These are phyloP conservation scores for Chenopodium formosanum DNA, from an alignment of 148 eudicot genomes.

Conservation along the genomic window DNA sequence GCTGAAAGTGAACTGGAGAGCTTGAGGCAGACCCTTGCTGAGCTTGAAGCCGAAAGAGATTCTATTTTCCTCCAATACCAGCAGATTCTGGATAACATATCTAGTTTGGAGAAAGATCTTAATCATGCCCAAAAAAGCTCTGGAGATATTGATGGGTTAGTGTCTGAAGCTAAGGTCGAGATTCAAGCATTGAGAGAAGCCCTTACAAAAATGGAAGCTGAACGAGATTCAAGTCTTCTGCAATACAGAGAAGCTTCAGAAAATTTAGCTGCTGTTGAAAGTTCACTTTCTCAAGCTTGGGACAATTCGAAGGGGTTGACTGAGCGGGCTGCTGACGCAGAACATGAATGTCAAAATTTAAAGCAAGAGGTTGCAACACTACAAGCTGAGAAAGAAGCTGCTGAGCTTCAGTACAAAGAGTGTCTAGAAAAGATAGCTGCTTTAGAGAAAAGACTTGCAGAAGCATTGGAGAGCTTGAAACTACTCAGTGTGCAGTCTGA, in stretches of 20 bases:
- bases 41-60: constrained; percentile 61
- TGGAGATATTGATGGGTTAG: constrained; percentile 41
- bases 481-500: constrained; percentile 44
- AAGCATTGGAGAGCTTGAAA: constrained; percentile 42
- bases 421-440: constrained; percentile 52
- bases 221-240: constrained; percentile 50
- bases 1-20: constrained; percentile 57
- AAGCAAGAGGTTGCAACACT: constrained; percentile 53
- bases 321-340: constrained; percentile 43
- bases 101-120: constrained; percentile 57
- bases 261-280: constrained; percentile 54
- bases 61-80: constrained; percentile 49
- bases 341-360: constrained; percentile 45
- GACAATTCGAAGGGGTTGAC: constrained; percentile 42
- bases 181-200: constrained; percentile 57
- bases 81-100: constrained; percentile 55
- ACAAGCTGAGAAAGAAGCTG: constrained; percentile 53
- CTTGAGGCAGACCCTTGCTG: constrained; percentile 52
- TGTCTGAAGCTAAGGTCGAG: constrained; percentile 55
- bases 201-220: constrained; percentile 51
- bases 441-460: constrained; percentile 52
- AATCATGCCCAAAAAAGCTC: constrained; percentile 48
- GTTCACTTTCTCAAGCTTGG: constrained; percentile 37
- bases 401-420: constrained; percentile 42
- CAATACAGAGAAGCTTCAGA: constrained; percentile 43